These are phyloP conservation scores for Geotrichum cucujoidarum DNA, from an alignment of 1,139 yeast genomes.

Conservation along the genomic window DNA sequence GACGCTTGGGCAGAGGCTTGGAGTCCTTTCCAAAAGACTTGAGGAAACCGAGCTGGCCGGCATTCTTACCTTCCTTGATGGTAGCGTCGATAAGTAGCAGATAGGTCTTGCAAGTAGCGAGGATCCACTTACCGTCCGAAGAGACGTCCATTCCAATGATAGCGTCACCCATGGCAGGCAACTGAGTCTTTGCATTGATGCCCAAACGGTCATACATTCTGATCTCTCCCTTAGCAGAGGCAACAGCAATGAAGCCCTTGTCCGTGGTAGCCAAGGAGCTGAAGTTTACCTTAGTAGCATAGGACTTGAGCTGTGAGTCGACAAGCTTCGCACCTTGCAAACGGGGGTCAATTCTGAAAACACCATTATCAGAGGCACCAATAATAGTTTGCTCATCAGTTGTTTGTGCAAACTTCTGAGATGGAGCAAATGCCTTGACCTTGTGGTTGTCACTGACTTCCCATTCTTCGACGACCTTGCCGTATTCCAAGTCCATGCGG, in stretches of 20 bases:
- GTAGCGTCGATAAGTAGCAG: slow-evolving; percentile 62
- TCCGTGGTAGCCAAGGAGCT: slow-evolving; percentile 67
- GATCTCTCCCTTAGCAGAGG: slow-evolving; percentile 69
- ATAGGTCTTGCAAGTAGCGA: slow-evolving; percentile 73
- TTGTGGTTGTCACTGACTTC: slow-evolving; percentile 41
- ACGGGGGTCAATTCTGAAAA: slow-evolving; percentile 79
- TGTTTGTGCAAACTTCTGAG: slow-evolving; percentile 65
- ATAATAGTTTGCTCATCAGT: slow-evolving; percentile 68
- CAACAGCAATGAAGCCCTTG: slow-evolving; percentile 68
- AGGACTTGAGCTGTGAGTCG: slow-evolving; percentile 49
- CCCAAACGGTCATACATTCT: slow-evolving; percentile 69
- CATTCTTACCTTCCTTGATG: slow-evolving; percentile 57
- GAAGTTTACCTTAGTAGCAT: slow-evolving; percentile 53
- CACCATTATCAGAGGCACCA: slow-evolving; percentile 60
- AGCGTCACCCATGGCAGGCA: slow-evolving; percentile 79
- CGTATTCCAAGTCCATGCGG: slow-evolving; percentile 73
- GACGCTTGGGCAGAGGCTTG: slow-evolving; percentile 65
- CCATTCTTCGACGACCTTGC: slow-evolving; percentile 84
- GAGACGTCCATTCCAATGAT: slow-evolving; percentile 64
- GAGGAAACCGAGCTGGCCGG: slow-evolving; percentile 59
- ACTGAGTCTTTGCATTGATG: slow-evolving; percentile 63
- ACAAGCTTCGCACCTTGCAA: slow-evolving; percentile 53
- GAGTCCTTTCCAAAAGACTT: slow-evolving; percentile 59
- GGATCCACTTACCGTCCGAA: slow-evolving; percentile 74
- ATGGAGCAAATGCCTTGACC: slow-evolving; percentile 60